These are phyloP conservation scores for Scutellaria barbata DNA, from an alignment of 257 asterid genomes.

Conservation along the genomic window DNA sequence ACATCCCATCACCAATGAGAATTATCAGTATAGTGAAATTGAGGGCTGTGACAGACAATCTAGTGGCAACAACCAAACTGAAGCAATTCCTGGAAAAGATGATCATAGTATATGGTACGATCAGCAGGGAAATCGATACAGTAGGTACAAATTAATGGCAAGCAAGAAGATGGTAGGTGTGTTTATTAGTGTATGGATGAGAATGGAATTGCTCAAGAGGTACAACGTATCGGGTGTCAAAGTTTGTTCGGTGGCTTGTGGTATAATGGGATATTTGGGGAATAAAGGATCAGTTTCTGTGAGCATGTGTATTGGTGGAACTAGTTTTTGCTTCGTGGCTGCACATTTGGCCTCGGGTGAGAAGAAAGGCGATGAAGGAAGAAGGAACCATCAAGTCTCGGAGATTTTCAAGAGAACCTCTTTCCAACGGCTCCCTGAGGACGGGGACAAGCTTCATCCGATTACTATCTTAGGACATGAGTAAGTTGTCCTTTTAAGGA, in stretches of 20 bases:
- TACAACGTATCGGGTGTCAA: constrained; percentile 59
- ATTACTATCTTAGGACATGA: constrained; percentile 86
- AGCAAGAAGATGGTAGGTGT: constrained; percentile 98
- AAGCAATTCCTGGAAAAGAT: constrained; percentile 30
- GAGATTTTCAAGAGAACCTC: constrained; percentile 79
- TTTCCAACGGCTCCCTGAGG: constrained; percentile 62
- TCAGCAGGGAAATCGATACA: constrained; percentile 27
- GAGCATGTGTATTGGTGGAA: constrained; percentile 75
- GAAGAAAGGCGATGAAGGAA: constrained; percentile 90
- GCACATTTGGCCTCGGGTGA: constrained; percentile 98
- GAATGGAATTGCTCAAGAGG: constrained; percentile 58
- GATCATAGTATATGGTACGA: constrained; percentile 27
- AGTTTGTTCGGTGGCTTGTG: constrained; percentile 89
- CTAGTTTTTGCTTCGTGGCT: constrained; percentile 86
- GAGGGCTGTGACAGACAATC: constrained; percentile 28
- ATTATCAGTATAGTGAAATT: constrained; percentile 35
- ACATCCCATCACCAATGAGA: constrained; percentile 65
- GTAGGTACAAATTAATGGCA: constrained; percentile 67
- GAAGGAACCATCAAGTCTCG: constrained; percentile 79
- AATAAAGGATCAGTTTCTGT: constrained; percentile 89
- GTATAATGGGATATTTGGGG: constrained; percentile 92
- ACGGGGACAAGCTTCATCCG: constrained; percentile 53
- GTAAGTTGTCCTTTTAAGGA: constrained; percentile 57
- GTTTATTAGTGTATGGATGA: constrained; percentile 89
- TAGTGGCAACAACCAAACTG: constrained; percentile 27